Evolutionary conservation across 768 basidiomycete species (phyloP).

Genomic region (Macrocybe gigantea): DNA sequence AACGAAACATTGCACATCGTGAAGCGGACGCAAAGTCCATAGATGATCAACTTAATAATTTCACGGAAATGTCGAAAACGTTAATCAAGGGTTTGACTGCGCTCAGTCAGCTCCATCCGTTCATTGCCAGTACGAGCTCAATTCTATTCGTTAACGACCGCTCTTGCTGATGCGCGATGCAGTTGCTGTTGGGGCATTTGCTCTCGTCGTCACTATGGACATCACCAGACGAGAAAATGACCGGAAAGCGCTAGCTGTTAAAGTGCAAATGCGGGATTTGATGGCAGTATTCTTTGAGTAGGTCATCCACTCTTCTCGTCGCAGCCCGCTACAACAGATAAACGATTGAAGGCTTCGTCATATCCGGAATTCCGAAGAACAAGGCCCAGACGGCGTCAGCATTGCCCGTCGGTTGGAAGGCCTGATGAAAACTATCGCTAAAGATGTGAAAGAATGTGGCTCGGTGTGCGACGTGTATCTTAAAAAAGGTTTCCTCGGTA

Average conservation of each 20-base stretch:
- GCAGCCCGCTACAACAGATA: not conserved
- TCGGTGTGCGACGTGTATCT: slow-evolving; percentile 40
- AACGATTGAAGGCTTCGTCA: slow-evolving; percentile 20
- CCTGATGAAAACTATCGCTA: slow-evolving; percentile 22
- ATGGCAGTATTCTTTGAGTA: slow-evolving; percentile 41
- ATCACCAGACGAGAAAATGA: slow-evolving; percentile 45
- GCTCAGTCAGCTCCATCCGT: slow-evolving; percentile 30
- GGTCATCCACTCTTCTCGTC: slow-evolving; percentile 6
- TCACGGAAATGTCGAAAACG: slow-evolving; percentile 22
- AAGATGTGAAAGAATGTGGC: slow-evolving; percentile 37
- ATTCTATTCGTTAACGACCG: not conserved
- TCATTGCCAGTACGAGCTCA: slow-evolving; percentile 23
- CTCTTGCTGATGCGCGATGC: not conserved
- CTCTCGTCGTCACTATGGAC: slow-evolving; percentile 42
- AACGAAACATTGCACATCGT: too few relatives aligned
- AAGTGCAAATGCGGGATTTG: slow-evolving; percentile 45
- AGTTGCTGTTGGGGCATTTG: slow-evolving; percentile 47
- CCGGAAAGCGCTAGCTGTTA: slow-evolving; percentile 38
- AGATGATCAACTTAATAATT: slow-evolving; percentile 24
- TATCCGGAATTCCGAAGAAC: slow-evolving; percentile 15
- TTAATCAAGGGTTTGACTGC: slow-evolving; percentile 26
- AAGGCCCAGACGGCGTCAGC: slow-evolving; percentile 25
- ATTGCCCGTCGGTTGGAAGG: slow-evolving; percentile 24
- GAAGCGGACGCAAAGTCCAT: slow-evolving; percentile 6
- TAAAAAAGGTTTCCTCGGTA: slow-evolving; percentile 36